Conservation (phyloP, 495 filamentous ascomycete genomes). For the Aspergillus sclerotiicarbonarius region DNA sequence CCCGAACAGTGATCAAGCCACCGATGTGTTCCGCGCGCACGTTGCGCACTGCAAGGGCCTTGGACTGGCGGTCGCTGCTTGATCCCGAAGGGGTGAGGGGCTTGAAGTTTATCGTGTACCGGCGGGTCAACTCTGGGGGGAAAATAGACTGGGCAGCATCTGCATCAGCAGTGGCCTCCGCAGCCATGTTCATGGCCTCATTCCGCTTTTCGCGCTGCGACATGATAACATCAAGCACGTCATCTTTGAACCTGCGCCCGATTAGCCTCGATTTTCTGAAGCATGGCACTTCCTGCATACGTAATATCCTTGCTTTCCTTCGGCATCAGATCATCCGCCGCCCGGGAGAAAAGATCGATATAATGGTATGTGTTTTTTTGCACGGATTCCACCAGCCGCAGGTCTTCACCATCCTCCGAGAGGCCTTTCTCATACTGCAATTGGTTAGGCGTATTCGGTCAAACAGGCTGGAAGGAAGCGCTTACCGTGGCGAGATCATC, state of each 20-base stretch:
- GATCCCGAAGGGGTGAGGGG: constrained; percentile 71
- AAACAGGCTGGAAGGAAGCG: background rate
- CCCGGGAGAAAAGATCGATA: constrained; percentile 83
- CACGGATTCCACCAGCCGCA: constrained; percentile 80
- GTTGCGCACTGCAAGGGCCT: constrained; percentile 89
- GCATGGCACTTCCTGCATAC: constrained; percentile 43
- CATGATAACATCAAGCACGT: constrained; percentile 95
- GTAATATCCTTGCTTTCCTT: constrained; percentile 72
- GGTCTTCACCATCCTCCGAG: constrained; percentile 57
- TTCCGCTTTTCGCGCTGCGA: constrained; percentile 86
- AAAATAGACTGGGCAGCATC: constrained; percentile 59
- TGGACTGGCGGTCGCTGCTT: constrained; percentile 58
- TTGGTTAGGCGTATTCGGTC: background rate
- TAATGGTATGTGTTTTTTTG: constrained; percentile 93
- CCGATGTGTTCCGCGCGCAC: constrained; percentile 91
- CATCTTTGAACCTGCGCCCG: constrained; percentile 79
- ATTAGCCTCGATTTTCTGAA: background rate
- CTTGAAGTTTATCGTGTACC: constrained; percentile 95
- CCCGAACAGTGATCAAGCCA: constrained; percentile 88
- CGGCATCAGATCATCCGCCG: constrained; percentile 85
- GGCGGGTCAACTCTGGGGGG: constrained; percentile 84
- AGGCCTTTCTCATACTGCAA: constrained; percentile 69
- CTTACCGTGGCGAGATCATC: constrained; percentile 78
- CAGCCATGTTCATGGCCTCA: constrained; percentile 63
- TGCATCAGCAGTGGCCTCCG: constrained; percentile 65